phyloP scores from a whole-genome alignment of 148 eudicot species.

The Vaccinium darrowii region DNA sequence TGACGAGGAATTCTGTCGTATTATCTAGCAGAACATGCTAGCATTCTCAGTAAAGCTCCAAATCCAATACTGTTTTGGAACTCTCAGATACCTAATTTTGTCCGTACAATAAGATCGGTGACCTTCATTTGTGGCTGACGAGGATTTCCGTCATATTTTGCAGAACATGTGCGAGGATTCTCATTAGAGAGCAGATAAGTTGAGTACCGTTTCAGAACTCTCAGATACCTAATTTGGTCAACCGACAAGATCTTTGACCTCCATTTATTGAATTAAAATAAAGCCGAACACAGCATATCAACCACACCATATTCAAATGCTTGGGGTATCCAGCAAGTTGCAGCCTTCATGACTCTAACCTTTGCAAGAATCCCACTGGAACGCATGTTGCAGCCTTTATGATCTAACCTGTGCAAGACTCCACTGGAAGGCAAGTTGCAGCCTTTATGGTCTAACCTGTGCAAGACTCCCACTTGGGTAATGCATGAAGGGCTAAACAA shows the following conservation, averaged over 20 bases:
- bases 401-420: no score
- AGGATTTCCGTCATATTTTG: not conserved
- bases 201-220: not conserved
- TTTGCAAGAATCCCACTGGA: no score
- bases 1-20: no score
- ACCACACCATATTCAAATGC: slow-evolving; percentile 15
- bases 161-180: not conserved
- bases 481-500: not conserved
- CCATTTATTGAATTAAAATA: not conserved
- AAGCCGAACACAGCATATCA: slow-evolving; percentile 10
- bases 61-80: no score
- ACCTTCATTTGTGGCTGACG: not conserved
- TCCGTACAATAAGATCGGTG: no score
- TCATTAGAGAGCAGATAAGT: not conserved
- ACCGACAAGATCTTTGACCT: slow-evolving; percentile 8
- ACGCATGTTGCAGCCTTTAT: no score
- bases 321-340: no score
- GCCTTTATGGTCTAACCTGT: not conserved
- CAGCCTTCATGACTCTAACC: no score
- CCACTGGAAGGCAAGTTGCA: not conserved
- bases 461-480: not conserved
- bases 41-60: no score
- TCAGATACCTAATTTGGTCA: not conserved
- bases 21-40: no score
- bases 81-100: no score